Evolutionary conservation across 169 alveolate genomes (phyloP).

Genomic region (Eimeria falciformis): DNA sequence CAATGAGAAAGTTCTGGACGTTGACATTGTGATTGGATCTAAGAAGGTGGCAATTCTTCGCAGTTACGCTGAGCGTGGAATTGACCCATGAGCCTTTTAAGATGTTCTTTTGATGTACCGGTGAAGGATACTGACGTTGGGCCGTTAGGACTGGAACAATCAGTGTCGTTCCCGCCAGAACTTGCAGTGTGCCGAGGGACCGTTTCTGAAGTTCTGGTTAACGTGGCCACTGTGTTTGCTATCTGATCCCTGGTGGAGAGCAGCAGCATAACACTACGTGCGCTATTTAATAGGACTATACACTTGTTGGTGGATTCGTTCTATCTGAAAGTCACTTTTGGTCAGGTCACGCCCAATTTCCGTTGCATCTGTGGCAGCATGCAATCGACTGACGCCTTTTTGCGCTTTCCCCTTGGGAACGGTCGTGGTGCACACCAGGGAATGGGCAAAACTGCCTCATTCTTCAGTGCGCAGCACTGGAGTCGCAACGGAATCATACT

Average conservation of each 20-base stretch:
- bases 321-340: not conserved
- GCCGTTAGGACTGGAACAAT: not conserved
- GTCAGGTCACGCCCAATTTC: not conserved
- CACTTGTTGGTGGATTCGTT: not conserved
- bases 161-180: not conserved
- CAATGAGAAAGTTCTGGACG: slow-evolving; percentile 67
- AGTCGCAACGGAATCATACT: not conserved
- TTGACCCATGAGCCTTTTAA: slow-evolving; percentile 18
- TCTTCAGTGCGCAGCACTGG: not conserved
- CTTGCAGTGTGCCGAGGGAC: no score
- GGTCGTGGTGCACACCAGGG: not conserved
- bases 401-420: not conserved
- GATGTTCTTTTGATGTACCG: not conserved
- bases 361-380: not conserved
- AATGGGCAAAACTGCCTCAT: not conserved
- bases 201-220: no score
- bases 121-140: not conserved
- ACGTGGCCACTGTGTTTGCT: no score
- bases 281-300: not conserved
- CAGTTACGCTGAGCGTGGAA: slow-evolving; percentile 69
- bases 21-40: slow-evolving; percentile 46
- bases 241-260: no score
- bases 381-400: no score
- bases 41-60: slow-evolving; percentile 71
- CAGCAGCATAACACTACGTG: not conserved